Evolutionary conservation across 2,329 filamentous ascomycete species (phyloP), one percentile per base, ranked within the genome.

Genomic region (Huntiella omanensis): DNA sequence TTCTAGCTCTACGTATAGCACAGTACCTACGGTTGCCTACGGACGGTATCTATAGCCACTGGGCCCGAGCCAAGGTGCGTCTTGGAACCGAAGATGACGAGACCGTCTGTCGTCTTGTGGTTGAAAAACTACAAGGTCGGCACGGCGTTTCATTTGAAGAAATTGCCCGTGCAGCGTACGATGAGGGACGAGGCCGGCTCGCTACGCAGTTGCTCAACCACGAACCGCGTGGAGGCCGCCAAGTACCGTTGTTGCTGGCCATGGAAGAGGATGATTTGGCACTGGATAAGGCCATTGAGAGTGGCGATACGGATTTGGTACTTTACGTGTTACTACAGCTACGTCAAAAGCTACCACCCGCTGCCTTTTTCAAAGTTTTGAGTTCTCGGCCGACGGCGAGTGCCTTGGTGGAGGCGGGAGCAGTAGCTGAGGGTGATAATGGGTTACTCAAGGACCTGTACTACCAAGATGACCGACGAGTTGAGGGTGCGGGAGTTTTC

Each of bases 181-280:
- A 96, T 52, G 91, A 98, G 65, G 91, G 91, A 2, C 76, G 91
- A 47, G 74, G 78, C 2, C 77, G 82, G n/a, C 71, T 98, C 28
- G 91, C 91, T 3, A 96, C 87, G 0, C 78, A 92, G 54, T 68
- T 98, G 1, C 69, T 98, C 5, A 92, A 96, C 56, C 83, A 95
- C 56, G 91, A 98, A 57, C 86, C 88, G 7, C 77, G 91, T 48
- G 88, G 86, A 2, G 91, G 88, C n/a, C 84, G 88, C 53, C 91
- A 98, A 62, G 91, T 98, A 0, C 91, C 91, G 0, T 71, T 98
- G 2, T 72, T 98, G 2, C 68, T 98, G 37, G 86, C 75, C 59
- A 95, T 96, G 83, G 87, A 94, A 55, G 87, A 98, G 60, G 88
- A 95, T 53, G 84, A 87, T 53, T 77, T 96, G 36, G 91, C 91